Evolutionary conservation across 176 grass and related monocot genomes (phyloP).

Genomic region (Cenchrus purpureus): DNA sequence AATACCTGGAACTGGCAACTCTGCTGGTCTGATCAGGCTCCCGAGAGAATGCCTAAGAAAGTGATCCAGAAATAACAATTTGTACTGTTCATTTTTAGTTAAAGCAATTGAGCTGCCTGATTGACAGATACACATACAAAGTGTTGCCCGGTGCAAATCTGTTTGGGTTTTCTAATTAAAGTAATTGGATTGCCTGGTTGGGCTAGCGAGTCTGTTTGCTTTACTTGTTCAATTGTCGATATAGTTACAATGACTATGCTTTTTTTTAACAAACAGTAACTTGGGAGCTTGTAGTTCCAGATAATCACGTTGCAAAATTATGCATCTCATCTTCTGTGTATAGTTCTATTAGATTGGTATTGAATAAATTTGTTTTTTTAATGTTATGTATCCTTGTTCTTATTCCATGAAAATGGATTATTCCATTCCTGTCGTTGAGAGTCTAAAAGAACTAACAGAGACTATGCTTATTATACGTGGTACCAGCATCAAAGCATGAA

Average conservation of each 20-base stretch:
- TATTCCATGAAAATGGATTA: no score
- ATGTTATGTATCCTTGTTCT: no score
- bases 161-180: no score
- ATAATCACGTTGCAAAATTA: not conserved
- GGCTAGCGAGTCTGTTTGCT: not conserved
- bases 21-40: constrained; percentile 1
- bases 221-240: not conserved
- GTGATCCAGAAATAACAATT: constrained; percentile 7
- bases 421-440: no score
- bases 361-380: not conserved
- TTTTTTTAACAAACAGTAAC: no score
- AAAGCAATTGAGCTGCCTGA: not conserved
- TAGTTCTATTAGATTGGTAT: not conserved
- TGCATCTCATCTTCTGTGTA: not conserved
- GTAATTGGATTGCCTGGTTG: not conserved
- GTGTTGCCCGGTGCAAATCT: not conserved
- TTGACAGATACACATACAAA: not conserved
- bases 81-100: not conserved
- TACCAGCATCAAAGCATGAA: not conserved
- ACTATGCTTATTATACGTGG: not conserved
- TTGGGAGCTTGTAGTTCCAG: not conserved
- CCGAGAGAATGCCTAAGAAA: not conserved
- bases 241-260: not conserved
- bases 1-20: not conserved
- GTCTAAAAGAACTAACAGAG: not conserved